Base-by-base conservation (phyloP, 139 green algal genomes). In the Asterochloris erici region DNA sequence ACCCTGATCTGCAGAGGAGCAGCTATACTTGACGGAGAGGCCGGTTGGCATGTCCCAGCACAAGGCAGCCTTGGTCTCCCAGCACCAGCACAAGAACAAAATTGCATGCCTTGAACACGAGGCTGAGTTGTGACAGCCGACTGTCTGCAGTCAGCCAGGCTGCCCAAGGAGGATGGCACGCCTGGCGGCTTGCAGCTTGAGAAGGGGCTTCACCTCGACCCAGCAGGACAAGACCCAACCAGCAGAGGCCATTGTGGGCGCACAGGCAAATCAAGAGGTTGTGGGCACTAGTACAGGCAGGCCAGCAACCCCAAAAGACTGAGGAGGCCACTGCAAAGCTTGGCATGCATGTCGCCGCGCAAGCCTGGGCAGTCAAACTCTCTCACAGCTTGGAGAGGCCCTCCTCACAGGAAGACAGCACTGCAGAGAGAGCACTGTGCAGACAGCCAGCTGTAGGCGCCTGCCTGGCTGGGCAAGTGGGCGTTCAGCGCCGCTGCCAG, bases 401-500 rank as follows among this genome's bases (percentile, higher is more conserved):
- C 74, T 29, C 54, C 19, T 54, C 38, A 54, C 38, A 54, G 38
- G 38, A 6, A 54, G 4, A 54, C 38, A 54, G 38, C 38, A 54
- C 38, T 54, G 38, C 38, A 54, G 38, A 54, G 6, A 6, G 38
- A 54, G 38, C 38, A 54, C 38, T 54, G 38, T 54, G 38, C 38
- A 54, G 38, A 54, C 4, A 54, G 38, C 38, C 4, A 54, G 38
- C 38, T 10, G 38, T 6, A 54, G 38, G 38, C 38, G 38, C 38
- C 38, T 54, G 38, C 38, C 38, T 54, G 38, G 38, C 38, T 54
- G 38, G 38, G 38, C 47, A 96, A 83, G 77, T 91, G 84, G 16
- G 66, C 27, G 83, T 96, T 96, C 82, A 96, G 90, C 10, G n/a
- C 66, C 10, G 68, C 83, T 0, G 85, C 84, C 19, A 94, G 64